Evolutionary conservation across 805 yeast species (phyloP), one percentile per base, ranked within the genome.

Genomic region (Starmera quercuum): DNA sequence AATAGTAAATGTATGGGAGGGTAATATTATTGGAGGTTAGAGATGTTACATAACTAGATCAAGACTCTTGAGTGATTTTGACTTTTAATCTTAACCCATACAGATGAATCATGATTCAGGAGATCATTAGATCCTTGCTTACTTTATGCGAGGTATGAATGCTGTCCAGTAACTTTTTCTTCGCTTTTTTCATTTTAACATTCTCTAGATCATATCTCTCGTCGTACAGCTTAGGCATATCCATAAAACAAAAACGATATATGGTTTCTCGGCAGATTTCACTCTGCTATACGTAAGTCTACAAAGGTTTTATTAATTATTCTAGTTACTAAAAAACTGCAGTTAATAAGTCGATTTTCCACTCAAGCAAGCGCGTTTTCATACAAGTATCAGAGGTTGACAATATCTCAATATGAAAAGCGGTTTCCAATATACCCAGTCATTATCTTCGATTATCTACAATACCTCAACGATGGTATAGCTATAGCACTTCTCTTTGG

Each of bases 241-340:
- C 30, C 47, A 43, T 29, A 33, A 41, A 12, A 56, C 53, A 33
- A 46, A 43, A 21, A 58, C 68, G 2, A 42, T 64, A 1, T 54
- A 59, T 36, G 68, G 69, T 0, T 40, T 63, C 1, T 65, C 71
- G 1, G 54, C 54, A 33, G 70, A 64, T 37, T 33, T 47, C 9
- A 45, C 48, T 7, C 32, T 44, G 14, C 38, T 59, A 3, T 28
- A 36, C 5, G 47, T 45, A 16, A 26, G 48, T 38, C 21, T 8
- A 15, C 4, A 20, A 4, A 6, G 11, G n/a, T 27, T 18, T 27
- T 4, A 4, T 11, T 5, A 9, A 20, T 10, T 9, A 16, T 26
- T 7, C 29, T 26, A 14, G 18, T 20, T 13, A 2, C 26, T 4
- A n/a, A n/a, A 6, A 17, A 7, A 13, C 17, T 17, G 11, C n/a